Evolutionary conservation across 73 alveolate species (phyloP).

Genomic region (Paraurostyla sp.): DNA sequence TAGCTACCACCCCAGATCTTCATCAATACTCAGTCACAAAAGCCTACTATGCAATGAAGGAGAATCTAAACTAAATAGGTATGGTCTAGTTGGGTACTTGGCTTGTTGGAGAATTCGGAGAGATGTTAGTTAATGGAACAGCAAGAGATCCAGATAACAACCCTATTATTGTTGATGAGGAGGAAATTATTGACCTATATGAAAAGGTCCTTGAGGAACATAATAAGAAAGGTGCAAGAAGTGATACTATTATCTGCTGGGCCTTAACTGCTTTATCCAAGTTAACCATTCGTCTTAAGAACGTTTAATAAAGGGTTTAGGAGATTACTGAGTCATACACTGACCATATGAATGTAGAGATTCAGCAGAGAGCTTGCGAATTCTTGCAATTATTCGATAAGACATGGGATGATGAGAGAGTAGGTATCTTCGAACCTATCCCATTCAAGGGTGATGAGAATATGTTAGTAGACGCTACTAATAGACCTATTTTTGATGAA

Average conservation of each 20-base stretch:
- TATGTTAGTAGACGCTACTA: slow-evolving; percentile 69
- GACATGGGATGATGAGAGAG: slow-evolving; percentile 74
- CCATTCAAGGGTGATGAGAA: slow-evolving; percentile 75
- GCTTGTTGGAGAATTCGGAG: slow-evolving; percentile 89
- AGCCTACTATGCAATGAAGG: slow-evolving; percentile 71
- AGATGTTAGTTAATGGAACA: slow-evolving; percentile 68
- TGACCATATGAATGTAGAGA: slow-evolving; percentile 66
- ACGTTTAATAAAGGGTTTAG: slow-evolving; percentile 9
- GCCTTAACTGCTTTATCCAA: slow-evolving; percentile 76
- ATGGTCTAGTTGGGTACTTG: slow-evolving; percentile 79
- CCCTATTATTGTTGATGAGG: slow-evolving; percentile 62
- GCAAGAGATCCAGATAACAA: slow-evolving; percentile 68
- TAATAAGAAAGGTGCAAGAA: slow-evolving; percentile 54
- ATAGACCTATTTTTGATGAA: slow-evolving; percentile 59
- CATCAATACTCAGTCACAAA: slow-evolving; percentile 83
- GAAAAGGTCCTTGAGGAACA: slow-evolving; percentile 55
- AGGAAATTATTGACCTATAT: slow-evolving; percentile 64
- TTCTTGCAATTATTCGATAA: slow-evolving; percentile 70
- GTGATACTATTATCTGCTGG: slow-evolving; percentile 71
- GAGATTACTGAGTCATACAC: slow-evolving; percentile 48
- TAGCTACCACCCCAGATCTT: slow-evolving; percentile 85
- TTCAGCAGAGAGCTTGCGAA: slow-evolving; percentile 87
- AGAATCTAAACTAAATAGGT: slow-evolving; percentile 74
- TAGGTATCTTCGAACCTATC: slow-evolving; percentile 74
- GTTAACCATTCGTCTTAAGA: slow-evolving; percentile 69